Base-by-base conservation (phyloP, 2,329 filamentous ascomycete genomes). In the Curvularia hawaiiensis region DNA sequence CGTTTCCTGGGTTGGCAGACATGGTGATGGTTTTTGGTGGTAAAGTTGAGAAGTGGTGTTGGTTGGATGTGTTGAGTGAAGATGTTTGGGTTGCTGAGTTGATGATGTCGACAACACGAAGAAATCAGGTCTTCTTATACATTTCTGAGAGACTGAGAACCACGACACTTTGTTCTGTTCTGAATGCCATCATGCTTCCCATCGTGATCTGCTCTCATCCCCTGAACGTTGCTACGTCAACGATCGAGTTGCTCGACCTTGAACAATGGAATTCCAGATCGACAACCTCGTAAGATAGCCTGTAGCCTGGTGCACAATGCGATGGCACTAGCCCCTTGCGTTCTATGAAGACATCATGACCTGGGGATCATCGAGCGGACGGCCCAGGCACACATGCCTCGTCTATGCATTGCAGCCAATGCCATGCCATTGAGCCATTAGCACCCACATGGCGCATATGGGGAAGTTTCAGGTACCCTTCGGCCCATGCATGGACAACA, bases 1-100 rank as follows among this genome's bases (percentile, higher is more conserved):
- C 67, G 61, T 85, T 81, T 73, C 80, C 78, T 63, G 82, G 77
- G 61, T 78, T 76, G 74, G 80, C 72, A 53, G 58, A 58, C 80
- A 83, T 84, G n/a, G 30, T 60, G 56, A 24, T 54, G 54, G 3
- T 38, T 40, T 18, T 49, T 58, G 50, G 12, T 48, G 6, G 30
- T 14, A 14, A 7, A 20, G 28, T 41, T 30, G 43, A 24, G 33
- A 53, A 46, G 20, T 30, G 41, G 26, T 46, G 30, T 26, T 38
- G 16, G 16, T 49, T 40, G 50, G 30, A 41, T 35, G 18, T 26
- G 39, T 49, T 18, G 16, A 50, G 39, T 12, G 40, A 43, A n/a
- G 16, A 45, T 40, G 14, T 31, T 48, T 49, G 39, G 49, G 26
- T 45, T 24, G 50, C 7, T 50, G 43, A 26, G 20, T 30, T 45